A percentile compares a stretch with the other conserved stretches of the same genome.
phyloP scores from a whole-genome alignment of 768 basidiomycete genomes.

The Dentipellis fragilis region DNA sequence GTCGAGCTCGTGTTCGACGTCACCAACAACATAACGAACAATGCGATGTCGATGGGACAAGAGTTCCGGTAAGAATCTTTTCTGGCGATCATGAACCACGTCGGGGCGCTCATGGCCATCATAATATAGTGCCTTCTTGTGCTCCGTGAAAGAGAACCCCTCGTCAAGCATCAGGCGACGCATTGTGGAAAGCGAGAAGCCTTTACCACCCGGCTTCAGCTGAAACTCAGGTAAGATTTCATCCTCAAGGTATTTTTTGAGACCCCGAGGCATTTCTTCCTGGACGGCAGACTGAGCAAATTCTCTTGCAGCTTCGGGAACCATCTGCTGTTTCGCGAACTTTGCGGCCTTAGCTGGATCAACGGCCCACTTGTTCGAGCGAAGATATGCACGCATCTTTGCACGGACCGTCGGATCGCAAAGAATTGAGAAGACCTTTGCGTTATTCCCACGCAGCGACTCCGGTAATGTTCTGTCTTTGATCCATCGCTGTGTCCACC shows the following conservation, averaged over 20 bases:
- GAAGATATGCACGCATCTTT: constrained; percentile 10
- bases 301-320: constrained; percentile 4
- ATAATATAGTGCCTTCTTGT: constrained; percentile 12
- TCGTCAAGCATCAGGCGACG: constrained; percentile 20
- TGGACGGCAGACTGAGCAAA: constrained; percentile 4
- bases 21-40: constrained; percentile 8
- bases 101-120: constrained; percentile 17
- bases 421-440: constrained; percentile 11
- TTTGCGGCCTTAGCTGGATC: constrained; percentile 9
- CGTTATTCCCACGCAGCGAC: constrained; percentile 12
- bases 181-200: constrained; percentile 24
- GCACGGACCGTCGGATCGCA: constrained; percentile 8
- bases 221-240: constrained; percentile 9
- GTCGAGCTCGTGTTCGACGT: constrained; percentile 7
- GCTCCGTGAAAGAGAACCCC: constrained; percentile 5
- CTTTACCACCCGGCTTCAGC: constrained; percentile 11
- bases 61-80: constrained; percentile 5
- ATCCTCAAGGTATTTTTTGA: constrained; percentile 11
- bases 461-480: constrained; percentile 4
- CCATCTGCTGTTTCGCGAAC: constrained; percentile 9
- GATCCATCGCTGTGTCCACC: constrained; percentile 11
- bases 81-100: constrained; percentile 11
- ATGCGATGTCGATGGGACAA: not conserved
- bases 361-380: constrained; percentile 13
- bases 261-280: constrained; percentile 13